phyloP scores from a whole-genome alignment of 768 basidiomycete species.

The Collybia nuda region DNA sequence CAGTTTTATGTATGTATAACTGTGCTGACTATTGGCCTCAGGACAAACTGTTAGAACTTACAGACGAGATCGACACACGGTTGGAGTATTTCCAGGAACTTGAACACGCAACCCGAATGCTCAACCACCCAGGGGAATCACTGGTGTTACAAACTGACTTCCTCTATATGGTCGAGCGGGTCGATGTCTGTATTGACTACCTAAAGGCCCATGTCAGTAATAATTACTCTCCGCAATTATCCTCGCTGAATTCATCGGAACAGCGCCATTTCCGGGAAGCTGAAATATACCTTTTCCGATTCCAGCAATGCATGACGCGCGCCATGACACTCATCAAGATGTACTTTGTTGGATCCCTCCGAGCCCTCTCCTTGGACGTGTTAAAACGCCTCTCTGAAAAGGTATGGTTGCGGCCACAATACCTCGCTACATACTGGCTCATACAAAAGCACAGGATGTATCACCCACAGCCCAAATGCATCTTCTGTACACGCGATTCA shows the following conservation, averaged over 20 bases:
- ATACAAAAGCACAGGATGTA: constrained; percentile 52
- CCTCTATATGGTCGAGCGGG: constrained; percentile 92
- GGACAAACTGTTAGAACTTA: constrained; percentile 76
- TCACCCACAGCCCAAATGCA: constrained; percentile 80
- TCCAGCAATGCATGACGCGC: constrained; percentile 97
- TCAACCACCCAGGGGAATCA: constrained; percentile 92
- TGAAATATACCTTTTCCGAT: constrained; percentile 92
- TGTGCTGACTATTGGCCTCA: constrained; percentile 24
- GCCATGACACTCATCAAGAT: constrained; percentile 98
- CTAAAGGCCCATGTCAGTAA: constrained; percentile 77
- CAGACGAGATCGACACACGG: constrained; percentile 78
- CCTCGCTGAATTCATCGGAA: background rate
- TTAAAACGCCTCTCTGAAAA: constrained; percentile 74
- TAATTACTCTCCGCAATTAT: background rate
- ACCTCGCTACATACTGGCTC: background rate
- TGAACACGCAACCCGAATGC: constrained; percentile 88
- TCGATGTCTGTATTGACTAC: constrained; percentile 93
- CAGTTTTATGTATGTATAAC: background rate
- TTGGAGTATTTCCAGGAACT: constrained; percentile 95
- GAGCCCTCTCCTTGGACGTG: constrained; percentile 77
- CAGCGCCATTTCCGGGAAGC: constrained; percentile 92
- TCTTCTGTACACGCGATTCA: constrained; percentile 89
- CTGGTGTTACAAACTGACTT: constrained; percentile 91
- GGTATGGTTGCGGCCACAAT: constrained; percentile 32
- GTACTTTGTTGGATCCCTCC: constrained; percentile 87